These are phyloP conservation scores for Narthecium ossifragum DNA, from an alignment of 106 monocot species.

Conservation along the genomic window DNA sequence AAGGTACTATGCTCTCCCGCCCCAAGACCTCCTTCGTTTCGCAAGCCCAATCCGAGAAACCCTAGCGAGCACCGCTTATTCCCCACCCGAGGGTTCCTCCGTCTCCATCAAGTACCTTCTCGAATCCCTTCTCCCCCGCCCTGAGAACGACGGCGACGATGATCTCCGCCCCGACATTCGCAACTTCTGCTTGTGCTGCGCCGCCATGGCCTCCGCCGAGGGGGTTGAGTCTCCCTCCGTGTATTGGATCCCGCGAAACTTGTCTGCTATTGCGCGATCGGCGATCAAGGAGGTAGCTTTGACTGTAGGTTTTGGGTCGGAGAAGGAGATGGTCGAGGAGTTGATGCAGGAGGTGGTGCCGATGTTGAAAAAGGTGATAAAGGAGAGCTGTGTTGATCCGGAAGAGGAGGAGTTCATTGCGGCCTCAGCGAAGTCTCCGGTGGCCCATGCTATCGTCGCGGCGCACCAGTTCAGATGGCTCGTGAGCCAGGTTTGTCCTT, in stretches of 20 bases:
- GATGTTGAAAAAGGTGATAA: slow-evolving; percentile 47
- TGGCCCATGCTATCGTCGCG: slow-evolving; percentile 48
- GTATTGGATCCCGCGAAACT: slow-evolving; percentile 55
- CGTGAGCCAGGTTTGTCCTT: slow-evolving; percentile 57
- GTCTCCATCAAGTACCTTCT: slow-evolving; percentile 63
- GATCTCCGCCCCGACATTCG: slow-evolving; percentile 14
- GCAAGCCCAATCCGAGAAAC: slow-evolving; percentile 33
- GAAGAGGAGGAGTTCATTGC: slow-evolving; percentile 29
- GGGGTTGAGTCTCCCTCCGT: slow-evolving; percentile 52
- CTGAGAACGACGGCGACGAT: too few species aligned
- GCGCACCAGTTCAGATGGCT: slow-evolving; percentile 87
- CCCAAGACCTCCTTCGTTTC: too few species aligned
- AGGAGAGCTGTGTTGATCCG: slow-evolving; percentile 46
- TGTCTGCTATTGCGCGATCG: slow-evolving; percentile 21
- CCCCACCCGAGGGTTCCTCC: slow-evolving; percentile 33
- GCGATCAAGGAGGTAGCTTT: slow-evolving; percentile 29
- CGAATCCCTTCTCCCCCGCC: slow-evolving; percentile 36
- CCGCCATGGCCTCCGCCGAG: slow-evolving; percentile 43
- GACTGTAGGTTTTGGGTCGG: slow-evolving; percentile 11
- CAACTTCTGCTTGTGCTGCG: slow-evolving; percentile 55
- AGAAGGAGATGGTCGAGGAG: slow-evolving; percentile 35
- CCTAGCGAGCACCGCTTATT: slow-evolving; percentile 42
- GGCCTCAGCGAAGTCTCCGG: slow-evolving; percentile 29
- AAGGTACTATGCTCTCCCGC: too few species aligned
- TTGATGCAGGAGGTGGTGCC: slow-evolving; percentile 39